Evolutionary conservation across 495 filamentous ascomycete genomes (phyloP), one percentile per base, ranked within the genome.

Genomic region (Bacidia rubella): DNA sequence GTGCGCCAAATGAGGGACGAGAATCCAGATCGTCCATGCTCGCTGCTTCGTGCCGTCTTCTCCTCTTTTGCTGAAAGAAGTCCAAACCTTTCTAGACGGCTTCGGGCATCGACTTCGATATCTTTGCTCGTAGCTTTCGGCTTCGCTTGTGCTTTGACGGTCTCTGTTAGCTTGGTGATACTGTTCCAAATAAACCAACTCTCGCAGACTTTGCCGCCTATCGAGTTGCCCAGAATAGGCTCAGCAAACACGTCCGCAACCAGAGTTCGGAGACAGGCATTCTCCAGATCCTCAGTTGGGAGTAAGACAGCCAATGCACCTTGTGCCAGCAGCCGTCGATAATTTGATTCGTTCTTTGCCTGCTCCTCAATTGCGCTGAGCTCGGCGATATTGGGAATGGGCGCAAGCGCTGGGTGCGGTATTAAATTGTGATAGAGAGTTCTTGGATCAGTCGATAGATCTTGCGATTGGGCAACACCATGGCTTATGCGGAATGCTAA

Each of bases 211-310:
- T 76, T 88, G 54, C 81, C 85, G 51, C 81, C 79, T 49, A 97
- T 68, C 48, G 78, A 72, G 49, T 85, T 86, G 19, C 85, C 85
- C 39, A 98, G 68, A 19, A 96, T 84, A 64, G 90, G 78, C 58
- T 93, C 85, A 5, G 86, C 85, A 44, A 97, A 69, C 23, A 96
- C 78, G 65, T 96, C 89, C 39, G 80, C 77, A 51, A 96, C 81
- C 45, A 98, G 71, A 7, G 83, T 73, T 17, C 85, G 79, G 60
- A 96, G 69, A 62, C 87, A 94, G 45, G 72, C 77, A 65, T 93
- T 96, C 60, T 89, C 80, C 10, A 97, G 74, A 59, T 97, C 90
- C 62, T 96, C 90, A 17, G 86, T 92, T 3, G 92, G 92, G 27
- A 98, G 74, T 22, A 97, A 71, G 41, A 95, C 69, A 3, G 87